Evolutionary conservation across 2,329 filamentous ascomycete species (phyloP).

Genomic region (Xylaria sp.): DNA sequence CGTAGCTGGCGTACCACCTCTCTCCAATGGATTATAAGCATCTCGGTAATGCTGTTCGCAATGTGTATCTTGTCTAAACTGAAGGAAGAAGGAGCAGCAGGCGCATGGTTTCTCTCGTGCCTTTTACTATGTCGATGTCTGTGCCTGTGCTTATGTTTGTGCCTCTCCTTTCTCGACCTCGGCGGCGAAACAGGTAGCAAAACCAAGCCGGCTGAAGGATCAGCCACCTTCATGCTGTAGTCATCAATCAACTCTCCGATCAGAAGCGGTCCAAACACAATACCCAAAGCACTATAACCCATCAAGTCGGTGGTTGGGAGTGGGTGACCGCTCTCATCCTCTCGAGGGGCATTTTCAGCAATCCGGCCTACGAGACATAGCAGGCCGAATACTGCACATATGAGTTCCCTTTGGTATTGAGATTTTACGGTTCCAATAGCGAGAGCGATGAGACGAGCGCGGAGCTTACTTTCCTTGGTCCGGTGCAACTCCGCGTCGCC

Average conservation of each 20-base stretch:
- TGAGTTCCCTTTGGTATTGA: slow-evolving; percentile 69
- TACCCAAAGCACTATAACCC: slow-evolving; percentile 71
- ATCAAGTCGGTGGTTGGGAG: slow-evolving; percentile 69
- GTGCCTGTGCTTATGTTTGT: slow-evolving; percentile 44
- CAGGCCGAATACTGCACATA: slow-evolving; percentile 74
- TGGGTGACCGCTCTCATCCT: slow-evolving; percentile 63
- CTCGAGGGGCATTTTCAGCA: slow-evolving; percentile 64
- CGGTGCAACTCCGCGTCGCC: slow-evolving; percentile 62
- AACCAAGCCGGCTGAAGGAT: slow-evolving; percentile 55
- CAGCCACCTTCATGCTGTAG: slow-evolving; percentile 60
- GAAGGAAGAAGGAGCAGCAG: slow-evolving; percentile 41
- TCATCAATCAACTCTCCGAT: slow-evolving; percentile 66
- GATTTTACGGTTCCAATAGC: slow-evolving; percentile 70
- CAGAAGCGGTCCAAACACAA: slow-evolving; percentile 73
- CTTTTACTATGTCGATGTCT: slow-evolving; percentile 47
- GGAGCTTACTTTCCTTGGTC: slow-evolving; percentile 66
- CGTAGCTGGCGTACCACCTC: slow-evolving; percentile 71
- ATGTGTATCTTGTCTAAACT: slow-evolving; percentile 67
- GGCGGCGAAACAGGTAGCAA: slow-evolving; percentile 58
- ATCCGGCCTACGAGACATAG: slow-evolving; percentile 69
- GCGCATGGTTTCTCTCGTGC: slow-evolving; percentile 1
- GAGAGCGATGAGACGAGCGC: slow-evolving; percentile 73
- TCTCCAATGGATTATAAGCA: slow-evolving; percentile 74
- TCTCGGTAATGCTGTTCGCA: slow-evolving; percentile 70
- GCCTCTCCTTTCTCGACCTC: slow-evolving; percentile 56